Conservation (phyloP, 2,329 filamentous ascomycete genomes). For the Rasamsonia emersonii region DNA sequence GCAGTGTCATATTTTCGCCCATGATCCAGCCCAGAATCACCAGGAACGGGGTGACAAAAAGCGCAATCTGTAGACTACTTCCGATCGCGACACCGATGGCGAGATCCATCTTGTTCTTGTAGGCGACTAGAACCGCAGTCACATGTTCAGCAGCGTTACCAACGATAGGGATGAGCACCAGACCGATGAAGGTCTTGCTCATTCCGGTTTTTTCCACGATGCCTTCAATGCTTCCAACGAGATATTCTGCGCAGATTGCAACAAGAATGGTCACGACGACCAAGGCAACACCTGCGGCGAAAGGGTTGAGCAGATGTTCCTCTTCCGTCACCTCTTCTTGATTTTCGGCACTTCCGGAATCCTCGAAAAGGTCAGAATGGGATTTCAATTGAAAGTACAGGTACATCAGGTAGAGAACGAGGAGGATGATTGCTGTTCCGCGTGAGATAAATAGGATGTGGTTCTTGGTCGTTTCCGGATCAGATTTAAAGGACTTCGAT, state of each 20-base stretch:
- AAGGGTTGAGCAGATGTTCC: slow-evolving; percentile 50
- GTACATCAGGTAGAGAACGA: slow-evolving; percentile 67
- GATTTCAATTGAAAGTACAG: slow-evolving; percentile 70
- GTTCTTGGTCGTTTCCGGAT: slow-evolving; percentile 26
- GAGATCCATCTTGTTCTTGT: slow-evolving; percentile 59
- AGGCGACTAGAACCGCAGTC: slow-evolving; percentile 68
- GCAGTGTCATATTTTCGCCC: slow-evolving; percentile 63
- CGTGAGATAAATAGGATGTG: slow-evolving; percentile 66
- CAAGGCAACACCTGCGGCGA: slow-evolving; percentile 58
- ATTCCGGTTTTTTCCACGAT: slow-evolving; percentile 62
- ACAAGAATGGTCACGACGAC: slow-evolving; percentile 62
- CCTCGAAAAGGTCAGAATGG: slow-evolving; percentile 63
- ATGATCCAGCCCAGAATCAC: slow-evolving; percentile 76
- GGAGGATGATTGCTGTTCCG: slow-evolving; percentile 65
- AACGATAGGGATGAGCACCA: slow-evolving; percentile 71
- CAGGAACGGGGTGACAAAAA: slow-evolving; percentile 71
- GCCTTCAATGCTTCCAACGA: slow-evolving; percentile 66
- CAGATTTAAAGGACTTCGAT: slow-evolving; percentile 28
- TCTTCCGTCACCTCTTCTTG: slow-evolving; percentile 34
- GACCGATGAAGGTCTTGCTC: slow-evolving; percentile 72
- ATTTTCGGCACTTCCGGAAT: slow-evolving; percentile 24
- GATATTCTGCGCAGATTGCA: slow-evolving; percentile 65
- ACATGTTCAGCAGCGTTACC: slow-evolving; percentile 76
- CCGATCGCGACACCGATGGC: slow-evolving; percentile 76
- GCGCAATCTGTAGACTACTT: slow-evolving; percentile 72